Evolutionary conservation across 2,329 filamentous ascomycete species (phyloP).

Genomic region (Pyricularia pennisetigena): DNA sequence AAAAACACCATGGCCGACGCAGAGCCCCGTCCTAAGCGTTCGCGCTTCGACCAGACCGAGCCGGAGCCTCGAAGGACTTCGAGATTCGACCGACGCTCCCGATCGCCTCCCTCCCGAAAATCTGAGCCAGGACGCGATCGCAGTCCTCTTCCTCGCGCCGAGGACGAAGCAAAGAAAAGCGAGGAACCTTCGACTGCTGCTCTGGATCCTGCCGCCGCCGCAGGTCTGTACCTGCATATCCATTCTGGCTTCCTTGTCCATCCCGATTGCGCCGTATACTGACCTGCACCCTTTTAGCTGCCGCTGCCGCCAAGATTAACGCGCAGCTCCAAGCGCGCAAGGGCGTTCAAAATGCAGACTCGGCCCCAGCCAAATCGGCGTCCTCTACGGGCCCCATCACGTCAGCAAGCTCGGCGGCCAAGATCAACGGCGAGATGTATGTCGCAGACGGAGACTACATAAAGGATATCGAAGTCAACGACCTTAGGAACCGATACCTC

Average conservation of each 20-base stretch:
- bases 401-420: conserved; percentile 24
- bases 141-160: conserved; percentile 55
- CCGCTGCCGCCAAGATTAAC: conserved; percentile 81
- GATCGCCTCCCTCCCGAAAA: conserved; percentile 62
- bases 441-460: conserved; percentile 96
- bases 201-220: conserved; percentile 64
- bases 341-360: conserved; percentile 82
- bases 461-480: conserved; percentile 98
- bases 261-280: conserved; percentile 13
- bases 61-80: conserved; percentile 62
- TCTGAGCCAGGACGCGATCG: conserved; percentile 66
- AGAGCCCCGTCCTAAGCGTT: conserved; percentile 70
- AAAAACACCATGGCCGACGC: conserved; percentile 58
- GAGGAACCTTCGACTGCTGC: conserved; percentile 29
- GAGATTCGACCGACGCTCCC: conserved; percentile 85
- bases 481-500: conserved; percentile 90
- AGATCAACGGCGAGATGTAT: conserved; percentile 78
- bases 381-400: conserved; percentile 27
- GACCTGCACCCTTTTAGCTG: conserved; percentile 42
- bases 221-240: conserved; percentile 42
- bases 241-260: conserved; percentile 4
- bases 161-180: conserved; percentile 16
- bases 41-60: conserved; percentile 89
- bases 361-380: conserved; percentile 65
- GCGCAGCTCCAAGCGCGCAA: conserved; percentile 78